Percentiles rank a stretch among this genome's conserved stretches.
phyloP scores from a whole-genome alignment of 2,329 filamentous ascomycete genomes.

The Cladobotryum mycophilum region DNA sequence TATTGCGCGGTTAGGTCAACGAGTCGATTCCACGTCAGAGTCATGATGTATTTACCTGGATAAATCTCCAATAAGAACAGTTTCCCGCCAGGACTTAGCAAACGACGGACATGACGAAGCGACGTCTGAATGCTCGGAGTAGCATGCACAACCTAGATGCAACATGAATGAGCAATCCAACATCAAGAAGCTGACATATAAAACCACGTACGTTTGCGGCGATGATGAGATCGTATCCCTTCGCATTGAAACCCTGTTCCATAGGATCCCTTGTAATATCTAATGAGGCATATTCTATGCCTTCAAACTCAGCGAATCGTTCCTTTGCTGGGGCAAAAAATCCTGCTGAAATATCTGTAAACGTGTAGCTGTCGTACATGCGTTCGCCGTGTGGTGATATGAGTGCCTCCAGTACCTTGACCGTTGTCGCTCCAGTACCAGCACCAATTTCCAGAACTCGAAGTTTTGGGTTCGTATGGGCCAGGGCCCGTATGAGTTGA shows the following conservation, averaged over 20 bases:
- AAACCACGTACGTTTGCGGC: not conserved
- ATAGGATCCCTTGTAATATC: slow-evolving; percentile 16
- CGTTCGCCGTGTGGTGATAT: not conserved
- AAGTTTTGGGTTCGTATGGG: slow-evolving; percentile 10
- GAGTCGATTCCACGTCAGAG: not conserved
- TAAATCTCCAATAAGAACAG: slow-evolving; percentile 24
- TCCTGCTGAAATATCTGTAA: slow-evolving; percentile 19
- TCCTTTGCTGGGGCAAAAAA: slow-evolving; percentile 19
- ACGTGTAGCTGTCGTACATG: slow-evolving; percentile 16
- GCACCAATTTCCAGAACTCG: slow-evolving; percentile 26
- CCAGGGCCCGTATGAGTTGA: not conserved
- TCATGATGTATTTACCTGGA: not conserved
- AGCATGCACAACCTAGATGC: slow-evolving; percentile 21
- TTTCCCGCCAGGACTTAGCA: slow-evolving; percentile 26
- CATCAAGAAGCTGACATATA: not conserved
- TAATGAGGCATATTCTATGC: slow-evolving; percentile 18
- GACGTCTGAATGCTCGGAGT: slow-evolving; percentile 21
- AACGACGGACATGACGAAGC: slow-evolving; percentile 16
- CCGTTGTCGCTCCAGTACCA: slow-evolving; percentile 30
- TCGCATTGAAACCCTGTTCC: slow-evolving; percentile 8
- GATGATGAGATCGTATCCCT: slow-evolving; percentile 9
- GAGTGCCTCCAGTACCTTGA: slow-evolving; percentile 15
- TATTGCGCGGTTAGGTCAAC: not conserved
- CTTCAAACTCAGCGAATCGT: slow-evolving; percentile 9
- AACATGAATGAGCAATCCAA: too few species aligned